Conservation (phyloP, 352 stramenopile genomes). For the Globisporangium paddicum region DNA sequence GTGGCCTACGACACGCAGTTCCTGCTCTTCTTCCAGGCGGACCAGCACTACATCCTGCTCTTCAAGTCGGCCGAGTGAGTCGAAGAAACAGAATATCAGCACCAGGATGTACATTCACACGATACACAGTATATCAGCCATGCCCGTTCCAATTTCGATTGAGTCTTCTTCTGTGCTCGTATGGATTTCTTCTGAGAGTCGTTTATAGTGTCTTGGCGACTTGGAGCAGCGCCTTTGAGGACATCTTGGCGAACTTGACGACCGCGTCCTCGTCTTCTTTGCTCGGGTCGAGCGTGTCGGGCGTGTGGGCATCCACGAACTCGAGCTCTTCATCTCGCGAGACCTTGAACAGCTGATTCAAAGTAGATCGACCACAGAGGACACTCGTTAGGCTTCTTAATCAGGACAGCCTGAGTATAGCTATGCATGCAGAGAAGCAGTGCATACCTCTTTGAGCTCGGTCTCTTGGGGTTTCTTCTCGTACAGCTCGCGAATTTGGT, state of each 20-base stretch:
- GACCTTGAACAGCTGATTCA: slow-evolving; percentile 63
- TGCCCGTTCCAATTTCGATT: neutral
- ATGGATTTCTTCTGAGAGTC: neutral
- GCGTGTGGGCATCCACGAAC: slow-evolving; percentile 58
- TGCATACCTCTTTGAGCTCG: slow-evolving; percentile 61
- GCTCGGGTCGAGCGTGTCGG: slow-evolving; percentile 34
- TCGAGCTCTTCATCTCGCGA: slow-evolving; percentile 68
- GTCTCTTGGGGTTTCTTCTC: slow-evolving; percentile 44
- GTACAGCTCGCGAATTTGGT: slow-evolving; percentile 87
- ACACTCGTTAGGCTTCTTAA: neutral
- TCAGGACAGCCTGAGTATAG: neutral
- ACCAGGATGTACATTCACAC: neutral
- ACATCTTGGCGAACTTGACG: slow-evolving; percentile 45
- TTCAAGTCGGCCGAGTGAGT: slow-evolving; percentile 76
- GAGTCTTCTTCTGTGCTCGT: neutral
- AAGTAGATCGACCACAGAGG: neutral
- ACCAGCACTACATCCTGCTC: slow-evolving; percentile 79
- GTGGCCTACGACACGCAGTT: slow-evolving; percentile 90
- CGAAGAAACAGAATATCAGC: neutral
- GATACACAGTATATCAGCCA: neutral
- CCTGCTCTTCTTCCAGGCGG: slow-evolving; percentile 82
- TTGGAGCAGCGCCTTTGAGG: slow-evolving; percentile 56
- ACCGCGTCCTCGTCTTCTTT: slow-evolving; percentile 32
- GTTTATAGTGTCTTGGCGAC: slow-evolving; percentile 38
- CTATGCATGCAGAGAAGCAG: neutral